A percentile compares a stretch with the other conserved stretches of the same genome.
phyloP scores from a whole-genome alignment of 2,329 filamentous ascomycete genomes.

The Aureobasidium sp. region DNA sequence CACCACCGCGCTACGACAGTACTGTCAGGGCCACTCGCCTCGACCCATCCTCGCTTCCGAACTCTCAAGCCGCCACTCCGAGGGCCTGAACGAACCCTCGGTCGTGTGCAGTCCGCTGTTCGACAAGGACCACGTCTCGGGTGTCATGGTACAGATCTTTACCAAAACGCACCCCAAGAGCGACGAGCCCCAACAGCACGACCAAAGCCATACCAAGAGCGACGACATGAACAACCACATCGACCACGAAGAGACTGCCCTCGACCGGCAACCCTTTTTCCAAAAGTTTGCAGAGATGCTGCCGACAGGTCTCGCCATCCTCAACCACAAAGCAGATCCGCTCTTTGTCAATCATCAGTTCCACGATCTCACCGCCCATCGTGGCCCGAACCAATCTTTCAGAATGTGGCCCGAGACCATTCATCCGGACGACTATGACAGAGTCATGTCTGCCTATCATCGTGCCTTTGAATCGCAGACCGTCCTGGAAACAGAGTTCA shows the following conservation, averaged over 20 bases:
- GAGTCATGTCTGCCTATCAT: slow-evolving; percentile 39
- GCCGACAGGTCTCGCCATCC: slow-evolving; percentile 40
- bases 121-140: slow-evolving; percentile 9
- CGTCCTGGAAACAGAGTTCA: slow-evolving; percentile 38
- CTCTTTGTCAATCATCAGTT: slow-evolving; percentile 43
- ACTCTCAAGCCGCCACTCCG: slow-evolving; percentile 15
- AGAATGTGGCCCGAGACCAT: slow-evolving; percentile 42
- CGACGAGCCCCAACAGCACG: not conserved
- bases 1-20: slow-evolving; percentile 30
- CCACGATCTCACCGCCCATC: slow-evolving; percentile 40
- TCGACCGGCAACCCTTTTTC: slow-evolving; percentile 37
- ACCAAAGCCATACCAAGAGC: not conserved
- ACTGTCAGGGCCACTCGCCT: slow-evolving; percentile 20
- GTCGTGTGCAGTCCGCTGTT: slow-evolving; percentile 24
- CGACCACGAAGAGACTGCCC: slow-evolving; percentile 9
- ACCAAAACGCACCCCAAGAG: not conserved
- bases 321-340: slow-evolving; percentile 38
- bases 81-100: slow-evolving; percentile 16
- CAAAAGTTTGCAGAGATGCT: slow-evolving; percentile 40
- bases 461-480: slow-evolving; percentile 34
- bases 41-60: slow-evolving; percentile 21
- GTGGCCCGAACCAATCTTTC: slow-evolving; percentile 34
- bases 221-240: not conserved
- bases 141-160: slow-evolving; percentile 23
- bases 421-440: slow-evolving; percentile 38